Evolutionary conservation across 768 basidiomycete genomes (phyloP).

Genomic region (Coprinellus micaceus): DNA sequence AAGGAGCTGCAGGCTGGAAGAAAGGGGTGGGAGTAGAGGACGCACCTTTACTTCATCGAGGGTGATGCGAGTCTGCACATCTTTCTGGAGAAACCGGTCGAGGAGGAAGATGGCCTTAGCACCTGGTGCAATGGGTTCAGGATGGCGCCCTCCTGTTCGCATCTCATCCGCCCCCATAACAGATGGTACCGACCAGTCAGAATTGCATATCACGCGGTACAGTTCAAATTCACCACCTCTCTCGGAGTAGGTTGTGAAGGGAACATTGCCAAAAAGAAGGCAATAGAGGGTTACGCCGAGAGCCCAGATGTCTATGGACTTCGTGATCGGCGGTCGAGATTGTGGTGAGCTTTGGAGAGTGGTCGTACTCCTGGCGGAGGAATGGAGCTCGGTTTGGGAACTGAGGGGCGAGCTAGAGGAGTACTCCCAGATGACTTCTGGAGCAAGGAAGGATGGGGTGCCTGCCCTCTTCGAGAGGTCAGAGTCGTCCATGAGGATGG

Average conservation of each 20-base stretch:
- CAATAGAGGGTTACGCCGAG: slow-evolving; percentile 95
- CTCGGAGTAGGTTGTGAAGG: slow-evolving; percentile 49
- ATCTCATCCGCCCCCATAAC: slow-evolving; percentile 71
- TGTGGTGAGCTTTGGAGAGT: slow-evolving; percentile 3
- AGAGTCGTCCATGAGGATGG: slow-evolving; percentile 75
- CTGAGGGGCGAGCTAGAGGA: slow-evolving; percentile 25
- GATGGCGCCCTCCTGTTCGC: slow-evolving; percentile 59
- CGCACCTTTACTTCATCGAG: slow-evolving; percentile 77
- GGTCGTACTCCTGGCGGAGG: slow-evolving; percentile 3
- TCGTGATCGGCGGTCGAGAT: slow-evolving; percentile 62
- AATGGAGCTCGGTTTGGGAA: slow-evolving; percentile 22
- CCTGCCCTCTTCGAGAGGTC: slow-evolving; percentile 90
- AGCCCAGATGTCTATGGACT: slow-evolving; percentile 97
- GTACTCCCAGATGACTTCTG: slow-evolving; percentile 80
- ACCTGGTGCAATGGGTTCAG: slow-evolving; percentile 33
- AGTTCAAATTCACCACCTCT: slow-evolving; percentile 60
- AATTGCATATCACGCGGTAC: slow-evolving; percentile 75
- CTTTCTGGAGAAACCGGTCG: slow-evolving; percentile 78
- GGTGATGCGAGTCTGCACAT: slow-evolving; percentile 66
- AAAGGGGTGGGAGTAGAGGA: slow-evolving; percentile 14
- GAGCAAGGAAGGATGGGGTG: slow-evolving; percentile 93
- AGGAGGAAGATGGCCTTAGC: slow-evolving; percentile 70
- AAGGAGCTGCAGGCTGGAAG: slow-evolving; percentile 8
- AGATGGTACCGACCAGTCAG: slow-evolving; percentile 64
- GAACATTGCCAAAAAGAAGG: slow-evolving; percentile 82